phyloP scores from a whole-genome alignment of 805 yeast genomes.

The Schizosaccharomyces octosporus region DNA sequence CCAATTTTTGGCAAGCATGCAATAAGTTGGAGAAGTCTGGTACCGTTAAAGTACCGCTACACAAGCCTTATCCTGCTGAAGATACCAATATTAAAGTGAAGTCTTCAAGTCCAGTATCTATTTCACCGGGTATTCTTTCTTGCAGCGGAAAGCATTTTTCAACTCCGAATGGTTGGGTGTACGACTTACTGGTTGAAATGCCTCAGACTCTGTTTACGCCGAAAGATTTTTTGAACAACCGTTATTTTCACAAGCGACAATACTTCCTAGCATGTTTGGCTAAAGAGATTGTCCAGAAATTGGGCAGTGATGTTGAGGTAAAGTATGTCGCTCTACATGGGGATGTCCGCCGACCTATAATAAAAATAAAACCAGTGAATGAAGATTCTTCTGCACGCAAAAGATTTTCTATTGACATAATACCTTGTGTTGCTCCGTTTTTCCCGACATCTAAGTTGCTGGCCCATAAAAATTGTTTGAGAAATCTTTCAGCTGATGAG shows the following conservation, averaged over 20 bases:
- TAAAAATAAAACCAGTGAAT: conserved; percentile 11
- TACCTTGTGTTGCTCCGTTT: conserved; percentile 45
- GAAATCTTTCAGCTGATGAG: conserved; percentile 18
- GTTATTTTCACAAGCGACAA: conserved; percentile 74
- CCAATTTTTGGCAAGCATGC: conserved; percentile 22
- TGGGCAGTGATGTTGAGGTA: conserved; percentile 19
- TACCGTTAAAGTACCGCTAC: conserved; percentile 50
- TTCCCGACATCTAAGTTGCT: conserved; percentile 55
- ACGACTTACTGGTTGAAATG: conserved; percentile 68
- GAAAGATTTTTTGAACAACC: conserved; percentile 72
- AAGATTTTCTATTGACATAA: conserved; percentile 43
- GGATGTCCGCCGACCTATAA: conserved; percentile 51
- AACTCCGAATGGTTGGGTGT: conserved; percentile 35
- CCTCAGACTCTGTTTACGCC: conserved; percentile 46
- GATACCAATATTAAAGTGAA: conserved; percentile 47
- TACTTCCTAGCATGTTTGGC: conserved; percentile 66
- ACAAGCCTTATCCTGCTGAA: conserved; percentile 57
- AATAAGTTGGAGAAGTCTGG: conserved; percentile 27
- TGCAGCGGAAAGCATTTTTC: conserved; percentile 63
- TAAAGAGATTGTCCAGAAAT: conserved; percentile 28
- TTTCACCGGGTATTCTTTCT: conserved; percentile 69
- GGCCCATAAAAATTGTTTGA: conserved; percentile 60
- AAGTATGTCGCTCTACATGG: conserved; percentile 51
- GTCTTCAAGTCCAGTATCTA: conserved; percentile 43
- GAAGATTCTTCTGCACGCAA: conserved; percentile 33